A percentile compares a stretch with the other conserved stretches of the same genome.
These are phyloP conservation scores for Aspergillus sp. DNA, from an alignment of 2,329 filamentous ascomycete species.

Conservation along the genomic window DNA sequence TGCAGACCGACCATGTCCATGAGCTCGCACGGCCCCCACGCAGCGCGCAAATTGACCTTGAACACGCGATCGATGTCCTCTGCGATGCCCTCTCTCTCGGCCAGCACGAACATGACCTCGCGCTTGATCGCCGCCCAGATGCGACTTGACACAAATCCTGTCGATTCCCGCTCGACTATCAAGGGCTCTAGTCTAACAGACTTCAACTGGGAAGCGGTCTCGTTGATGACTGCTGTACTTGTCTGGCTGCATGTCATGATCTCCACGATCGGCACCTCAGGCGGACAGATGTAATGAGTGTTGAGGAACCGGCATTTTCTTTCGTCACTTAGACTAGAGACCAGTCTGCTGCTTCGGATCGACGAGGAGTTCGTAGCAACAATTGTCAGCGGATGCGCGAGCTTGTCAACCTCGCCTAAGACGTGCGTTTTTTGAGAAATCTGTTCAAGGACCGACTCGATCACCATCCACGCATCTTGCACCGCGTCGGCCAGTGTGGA, in stretches of 20 bases:
- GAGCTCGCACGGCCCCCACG: slow-evolving; percentile 38
- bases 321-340: slow-evolving; percentile 27
- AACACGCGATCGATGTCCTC: slow-evolving; percentile 40
- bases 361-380: slow-evolving; percentile 46
- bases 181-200: no score
- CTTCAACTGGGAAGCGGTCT: no score
- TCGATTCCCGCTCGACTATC: slow-evolving; percentile 20
- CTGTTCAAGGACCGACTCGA: slow-evolving; percentile 45
- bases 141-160: slow-evolving; percentile 44
- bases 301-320: slow-evolving; percentile 13
- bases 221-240: no score
- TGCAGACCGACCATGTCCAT: slow-evolving; percentile 45
- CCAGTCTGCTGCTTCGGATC: slow-evolving; percentile 44
- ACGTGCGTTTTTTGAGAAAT: slow-evolving; percentile 43
- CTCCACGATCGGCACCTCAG: neutral
- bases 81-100: slow-evolving; percentile 36
- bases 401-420: slow-evolving; percentile 40
- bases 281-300: neutral
- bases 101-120: slow-evolving; percentile 36
- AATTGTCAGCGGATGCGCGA: slow-evolving; percentile 37
- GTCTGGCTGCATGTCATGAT: neutral
- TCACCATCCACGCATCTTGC: neutral
- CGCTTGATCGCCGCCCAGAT: slow-evolving; percentile 46
- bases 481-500: neutral
- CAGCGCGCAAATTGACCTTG: slow-evolving; percentile 36